phyloP scores from a whole-genome alignment of 805 yeast species.

The Saccharomycopsis amapae region DNA sequence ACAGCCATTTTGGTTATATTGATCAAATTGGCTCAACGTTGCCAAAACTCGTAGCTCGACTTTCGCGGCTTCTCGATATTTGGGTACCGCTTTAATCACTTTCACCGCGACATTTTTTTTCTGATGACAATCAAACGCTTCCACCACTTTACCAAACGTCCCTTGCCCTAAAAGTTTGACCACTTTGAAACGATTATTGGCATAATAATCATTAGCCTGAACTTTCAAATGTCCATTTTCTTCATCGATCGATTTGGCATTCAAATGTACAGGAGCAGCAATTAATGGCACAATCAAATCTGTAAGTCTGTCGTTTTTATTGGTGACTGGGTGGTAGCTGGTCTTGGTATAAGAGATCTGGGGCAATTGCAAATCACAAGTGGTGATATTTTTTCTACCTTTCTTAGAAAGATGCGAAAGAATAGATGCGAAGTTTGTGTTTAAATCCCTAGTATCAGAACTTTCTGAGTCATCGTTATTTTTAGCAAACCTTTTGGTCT shows the following conservation, averaged over 20 bases:
- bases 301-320: neutral
- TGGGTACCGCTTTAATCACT: constrained; percentile 84
- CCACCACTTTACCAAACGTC: constrained; percentile 84
- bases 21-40: constrained; percentile 66
- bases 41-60: constrained; percentile 81
- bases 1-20: constrained; percentile 62
- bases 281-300: constrained; percentile 10
- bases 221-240: constrained; percentile 71
- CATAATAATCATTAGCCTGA: constrained; percentile 50
- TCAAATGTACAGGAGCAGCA: neutral
- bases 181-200: constrained; percentile 66
- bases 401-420: neutral
- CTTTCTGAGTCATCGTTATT: neutral
- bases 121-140: constrained; percentile 63
- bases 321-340: constrained; percentile 6
- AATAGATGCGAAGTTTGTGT: no score
- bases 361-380: constrained; percentile 6
- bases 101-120: constrained; percentile 76
- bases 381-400: neutral
- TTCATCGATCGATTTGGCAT: constrained; percentile 29
- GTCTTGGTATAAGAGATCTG: constrained; percentile 1
- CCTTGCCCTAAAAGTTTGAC: constrained; percentile 78
- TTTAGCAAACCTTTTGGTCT: no score
- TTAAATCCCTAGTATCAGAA: neutral
- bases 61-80: constrained; percentile 92